A percentile compares a stretch with the other conserved stretches of the same genome.
These are phyloP conservation scores for Hypericum perforatum DNA, from an alignment of 345 rosid species.

Conservation along the genomic window DNA sequence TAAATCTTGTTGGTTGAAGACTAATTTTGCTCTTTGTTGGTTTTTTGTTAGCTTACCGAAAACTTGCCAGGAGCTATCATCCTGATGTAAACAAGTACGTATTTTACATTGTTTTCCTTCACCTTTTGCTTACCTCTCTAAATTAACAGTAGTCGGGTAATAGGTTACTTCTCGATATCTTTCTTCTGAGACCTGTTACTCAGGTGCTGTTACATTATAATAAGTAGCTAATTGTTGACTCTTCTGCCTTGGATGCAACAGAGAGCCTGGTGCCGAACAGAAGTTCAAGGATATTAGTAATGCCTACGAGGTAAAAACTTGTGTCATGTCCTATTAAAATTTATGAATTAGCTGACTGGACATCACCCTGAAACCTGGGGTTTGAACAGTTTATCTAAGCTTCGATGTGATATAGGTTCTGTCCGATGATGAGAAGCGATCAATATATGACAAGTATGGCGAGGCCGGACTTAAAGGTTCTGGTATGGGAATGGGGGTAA, in stretches of 20 bases:
- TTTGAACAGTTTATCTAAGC: slow-evolving; percentile 8
- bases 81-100: slow-evolving; percentile 98
- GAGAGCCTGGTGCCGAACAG: slow-evolving; percentile 87
- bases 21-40: not conserved
- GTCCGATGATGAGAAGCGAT: slow-evolving; percentile 91
- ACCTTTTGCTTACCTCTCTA: no score
- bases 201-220: not conserved
- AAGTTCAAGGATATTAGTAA: slow-evolving; percentile 97
- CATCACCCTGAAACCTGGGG: not conserved
- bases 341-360: slow-evolving; percentile 5
- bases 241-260: slow-evolving; percentile 21
- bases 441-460: slow-evolving; percentile 88
- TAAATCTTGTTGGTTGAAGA: not conserved
- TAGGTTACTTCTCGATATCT: slow-evolving; percentile 4
- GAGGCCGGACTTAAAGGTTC: slow-evolving; percentile 97
- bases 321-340: slow-evolving; percentile 10
- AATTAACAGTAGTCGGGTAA: not conserved
- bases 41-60: slow-evolving; percentile 64
- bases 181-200: not conserved
- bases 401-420: slow-evolving; percentile 48
- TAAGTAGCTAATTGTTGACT: not conserved
- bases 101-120: not conserved
- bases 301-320: slow-evolving; percentile 78
- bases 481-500: slow-evolving; percentile 47
- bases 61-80: slow-evolving; percentile 92